phyloP scores from a whole-genome alignment of 73 alveolate species.

The Uronychia setigera region DNA sequence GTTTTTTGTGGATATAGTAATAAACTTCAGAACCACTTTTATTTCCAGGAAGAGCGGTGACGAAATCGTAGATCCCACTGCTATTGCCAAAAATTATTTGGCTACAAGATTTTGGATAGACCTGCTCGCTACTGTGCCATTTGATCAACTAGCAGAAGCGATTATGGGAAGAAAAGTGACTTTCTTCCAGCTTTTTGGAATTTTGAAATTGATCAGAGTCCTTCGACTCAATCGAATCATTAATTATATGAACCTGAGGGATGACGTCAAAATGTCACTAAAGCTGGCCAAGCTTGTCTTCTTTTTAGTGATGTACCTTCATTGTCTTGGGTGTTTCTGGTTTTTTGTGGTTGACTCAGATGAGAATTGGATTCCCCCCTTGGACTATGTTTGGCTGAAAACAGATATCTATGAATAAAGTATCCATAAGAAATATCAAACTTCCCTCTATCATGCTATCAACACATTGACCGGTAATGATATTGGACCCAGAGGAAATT shows the following conservation, averaged over 20 bases:
- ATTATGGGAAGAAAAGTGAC: background rate
- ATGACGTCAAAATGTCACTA: slow-evolving; percentile 24
- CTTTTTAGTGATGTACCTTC: slow-evolving; percentile 32
- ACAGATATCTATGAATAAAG: slow-evolving; percentile 3
- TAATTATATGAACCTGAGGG: slow-evolving; percentile 18
- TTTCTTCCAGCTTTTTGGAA: slow-evolving; percentile 6
- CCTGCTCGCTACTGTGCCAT: slow-evolving; percentile 64
- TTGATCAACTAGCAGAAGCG: slow-evolving; percentile 38
- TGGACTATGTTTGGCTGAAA: slow-evolving; percentile 11
- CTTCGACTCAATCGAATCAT: slow-evolving; percentile 24
- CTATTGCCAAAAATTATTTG: slow-evolving; percentile 31
- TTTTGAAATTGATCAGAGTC: slow-evolving; percentile 33
- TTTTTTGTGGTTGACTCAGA: background rate
- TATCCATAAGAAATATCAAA: background rate
- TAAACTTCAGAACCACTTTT: slow-evolving; percentile 64
- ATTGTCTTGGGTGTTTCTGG: slow-evolving; percentile 19
- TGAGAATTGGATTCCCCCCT: slow-evolving; percentile 24
- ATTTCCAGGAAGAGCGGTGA: slow-evolving; percentile 47
- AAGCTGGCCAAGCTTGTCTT: slow-evolving; percentile 21
- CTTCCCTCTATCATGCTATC: slow-evolving; percentile 23
- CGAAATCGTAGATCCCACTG: slow-evolving; percentile 37
- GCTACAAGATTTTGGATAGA: slow-evolving; percentile 61
- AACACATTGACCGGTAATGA: slow-evolving; percentile 21
- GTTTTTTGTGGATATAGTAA: slow-evolving; percentile 44
- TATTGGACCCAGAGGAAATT: slow-evolving; percentile 14